Evolutionary conservation across 441 rosid genomes (phyloP), one percentile per base, ranked within the genome.

Genomic region (Jatropha podagrica): DNA sequence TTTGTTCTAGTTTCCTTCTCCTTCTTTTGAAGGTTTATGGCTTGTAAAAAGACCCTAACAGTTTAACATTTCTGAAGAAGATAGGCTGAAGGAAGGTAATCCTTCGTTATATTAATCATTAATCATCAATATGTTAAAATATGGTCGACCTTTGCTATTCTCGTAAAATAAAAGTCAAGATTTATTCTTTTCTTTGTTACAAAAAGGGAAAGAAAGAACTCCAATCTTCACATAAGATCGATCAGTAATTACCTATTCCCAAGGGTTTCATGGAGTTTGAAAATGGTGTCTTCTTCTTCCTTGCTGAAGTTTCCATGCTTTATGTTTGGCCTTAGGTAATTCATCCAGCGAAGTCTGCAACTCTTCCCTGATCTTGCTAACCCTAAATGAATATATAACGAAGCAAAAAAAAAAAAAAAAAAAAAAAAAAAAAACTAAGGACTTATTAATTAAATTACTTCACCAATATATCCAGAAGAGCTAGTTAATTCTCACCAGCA

Each of bases 301-400:
- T n/a, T 56, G 68, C 67, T 81, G 79, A 84, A 74, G 52, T 78
- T 85, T 62, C 88, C 88, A 14, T 37, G 84, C 65, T 59, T 80
- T 23, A 83, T 44, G 23, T 23, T 49, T 2, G 89, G 89, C 68
- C 76, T 79, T 5, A 86, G 73, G 75, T 86, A 86, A 72, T 86
- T 86, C 84, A 84, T 69, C 88, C 86, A 86, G 7, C 85, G 85
- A 49, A 85, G 85, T 41, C 89, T 80, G 72, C 89, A 85, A 81
- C 86, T 85, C 77, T 86, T 86, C 71, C 87, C 87, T 4, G 82
- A 72, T 60, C 87, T 86, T n/a, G 37, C 74, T 68, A 86, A 71
- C 56, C 86, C 89, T 84, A 54, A 13, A 62, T 41, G 6, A 68
- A 66, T 14, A 51, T 14, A 51, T 51, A 51, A 11, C 9, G 0